Base-by-base conservation (phyloP, 192 early-diverging fungal species). In the Backusella parvicylindrica region DNA sequence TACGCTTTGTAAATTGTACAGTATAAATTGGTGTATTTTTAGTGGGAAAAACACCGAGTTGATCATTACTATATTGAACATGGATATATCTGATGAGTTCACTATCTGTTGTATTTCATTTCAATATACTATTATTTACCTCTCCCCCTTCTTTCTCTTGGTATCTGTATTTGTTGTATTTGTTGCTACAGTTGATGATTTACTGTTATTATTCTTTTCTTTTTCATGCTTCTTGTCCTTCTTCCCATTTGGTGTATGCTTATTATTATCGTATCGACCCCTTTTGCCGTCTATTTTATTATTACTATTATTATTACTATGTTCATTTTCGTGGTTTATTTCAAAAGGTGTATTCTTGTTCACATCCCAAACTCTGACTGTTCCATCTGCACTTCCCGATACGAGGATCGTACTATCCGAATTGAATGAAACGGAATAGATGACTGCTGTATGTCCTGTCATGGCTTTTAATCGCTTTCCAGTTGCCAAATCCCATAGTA, bases 11-110 rank as follows among this genome's bases (percentile, higher is more conserved):
- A 83, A 96, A 98, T 73, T 89, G 82, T 32, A 97, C 86, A 64
- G 88, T 88, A 78, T 94, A 95, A 32, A 97, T 89, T 0, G 98
- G 96, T 38, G 98, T 98, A 77, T 88, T 88, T 81, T 98, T 98
- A 5, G 98, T 99, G 6, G 88, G 89, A 81, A 92, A 98, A 0
- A 92, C 88, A 13, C 85, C 87, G 12, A 97, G 73, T 65, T 91
- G 86, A 64, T 91, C 88, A 63, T 73, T 53, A 68, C 81, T 83
- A 70, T 50, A 65, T 11, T 28, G 32, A 40, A 8, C 30, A 30
- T 15, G 16, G 0, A 28, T n/a, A n/a, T n/a, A n/a, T n/a, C n/a
- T n/a, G n/a, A n/a, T n/a, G n/a, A n/a, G n/a, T n/a, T n/a, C n/a
- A n/a, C n/a, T n/a, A n/a, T n/a, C n/a, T n/a, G n/a, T n/a, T n/a